Base-by-base conservation (phyloP, 768 basidiomycete species). In the Boletellus sp. region DNA sequence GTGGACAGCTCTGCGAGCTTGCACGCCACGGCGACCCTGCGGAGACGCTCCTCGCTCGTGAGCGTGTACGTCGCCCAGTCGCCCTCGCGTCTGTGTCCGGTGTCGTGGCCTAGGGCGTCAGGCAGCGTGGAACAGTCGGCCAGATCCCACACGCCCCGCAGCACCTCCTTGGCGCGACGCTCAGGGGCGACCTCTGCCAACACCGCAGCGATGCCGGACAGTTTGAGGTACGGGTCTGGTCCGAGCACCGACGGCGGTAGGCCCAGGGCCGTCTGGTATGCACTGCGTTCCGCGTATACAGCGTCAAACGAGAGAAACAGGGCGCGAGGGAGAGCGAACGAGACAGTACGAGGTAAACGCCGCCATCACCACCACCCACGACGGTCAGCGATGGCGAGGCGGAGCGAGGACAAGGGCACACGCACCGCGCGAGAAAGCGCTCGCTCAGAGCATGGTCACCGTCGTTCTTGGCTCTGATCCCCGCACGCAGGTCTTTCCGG, bases 151-250 rank as follows among this genome's bases (percentile, higher is more conserved):
- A 51, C 55, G 41, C 46, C 53, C 23, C 37, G 58, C 28, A 73
- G 38, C 3, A 52, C 55, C 3, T 54, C 65, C 51, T 48, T 67
- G 48, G 61, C 70, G 50, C 43, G 62, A 49, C 42, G 57, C 31
- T 52, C 54, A 3, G 62, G 63, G 15, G 73, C 63, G 0, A 84
- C 74, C 43, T 79, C 80, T 2, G 78, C 82, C 40, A 87, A 71
- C 3, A 76, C 69, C 23, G 84, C 75, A 2, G 79, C 85, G 12
- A 89, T 78, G 3, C 87, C 87, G 0, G 84, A 80, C 0, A 79
- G 69, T 63, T 87, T 89, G 48, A 87, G 74, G 48, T 83, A 75
- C 0, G 85, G 81, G 17, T 78, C 70, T 3, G 73, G 51, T 0
- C 66, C 55, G 43, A 78, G 66, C 17, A 40, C 55, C 1, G 66